Evolutionary conservation across 139 green algal species (phyloP).

Genomic region (Chloropicon primus): DNA sequence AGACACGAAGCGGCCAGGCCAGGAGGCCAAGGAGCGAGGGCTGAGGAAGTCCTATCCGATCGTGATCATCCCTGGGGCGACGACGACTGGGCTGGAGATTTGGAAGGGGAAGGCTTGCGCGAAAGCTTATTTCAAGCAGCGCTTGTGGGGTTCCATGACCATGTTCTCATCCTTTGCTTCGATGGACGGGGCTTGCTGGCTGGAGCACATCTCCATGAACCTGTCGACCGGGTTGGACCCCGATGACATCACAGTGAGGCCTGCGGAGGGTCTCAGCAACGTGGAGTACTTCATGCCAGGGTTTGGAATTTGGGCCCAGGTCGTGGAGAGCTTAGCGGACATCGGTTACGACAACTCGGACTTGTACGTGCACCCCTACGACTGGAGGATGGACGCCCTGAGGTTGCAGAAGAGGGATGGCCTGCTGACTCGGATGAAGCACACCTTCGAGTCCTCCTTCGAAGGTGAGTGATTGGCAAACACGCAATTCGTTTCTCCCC

Average conservation of each 20-base stretch:
- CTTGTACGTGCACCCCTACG: neutral
- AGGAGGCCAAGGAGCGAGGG: neutral
- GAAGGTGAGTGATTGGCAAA: no score
- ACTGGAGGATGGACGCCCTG: neutral
- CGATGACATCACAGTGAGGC: neutral
- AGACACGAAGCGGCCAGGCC: neutral
- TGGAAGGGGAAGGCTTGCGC: constrained; percentile 48
- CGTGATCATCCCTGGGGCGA: constrained; percentile 1
- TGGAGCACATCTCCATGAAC: neutral
- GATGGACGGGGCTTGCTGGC: neutral
- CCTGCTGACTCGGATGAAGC: neutral
- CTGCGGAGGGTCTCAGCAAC: neutral
- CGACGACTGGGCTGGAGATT: constrained; percentile 54
- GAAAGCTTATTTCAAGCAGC: constrained; percentile 24
- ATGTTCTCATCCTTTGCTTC: constrained; percentile 22
- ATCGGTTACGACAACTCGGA: neutral
- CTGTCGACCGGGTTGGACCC: neutral
- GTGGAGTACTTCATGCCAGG: neutral
- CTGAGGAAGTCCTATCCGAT: neutral
- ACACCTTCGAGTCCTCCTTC: neutral
- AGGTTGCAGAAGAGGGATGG: neutral
- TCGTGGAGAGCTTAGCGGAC: neutral
- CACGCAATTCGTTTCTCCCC: no score
- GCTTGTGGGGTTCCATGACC: constrained; percentile 56
- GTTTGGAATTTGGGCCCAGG: neutral